Evolutionary conservation across 192 early-diverging fungal genomes (phyloP), one percentile per base, ranked within the genome.

Genomic region (Linnemannia zychae): DNA sequence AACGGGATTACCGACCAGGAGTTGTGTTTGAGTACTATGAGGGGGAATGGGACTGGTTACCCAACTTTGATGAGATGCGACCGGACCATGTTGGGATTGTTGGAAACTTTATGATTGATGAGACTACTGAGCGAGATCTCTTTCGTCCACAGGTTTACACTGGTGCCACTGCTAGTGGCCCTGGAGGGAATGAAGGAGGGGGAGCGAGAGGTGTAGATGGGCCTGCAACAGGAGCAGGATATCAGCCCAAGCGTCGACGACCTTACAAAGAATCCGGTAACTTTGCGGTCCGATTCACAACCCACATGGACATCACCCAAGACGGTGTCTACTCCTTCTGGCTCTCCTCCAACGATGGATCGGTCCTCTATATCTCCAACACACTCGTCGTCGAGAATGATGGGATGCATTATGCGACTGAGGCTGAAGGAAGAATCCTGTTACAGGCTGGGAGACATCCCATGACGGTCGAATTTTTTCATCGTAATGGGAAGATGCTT

Each of bases 91-190:
- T 50, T 13, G 83, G 83, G 4, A 85, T 85, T 33, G 77, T 85
- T 1, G 83, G 83, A 28, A 85, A 85, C 63, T 85, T 85, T 72
- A 85, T 85, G 83, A 79, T 85, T 33, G 83, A 85, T n/a, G 83
- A 85, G 0, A 76, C 83, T 0, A 85, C 83, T 1, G 83, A 85
- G 36, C 67, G 70, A 11, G 83, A 85, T 24, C 49, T 85, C 5
- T 85, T 85, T 28, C 52, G 83, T 46, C 76, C 76, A 24, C 57
- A 48, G 22, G 46, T 80, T 20, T 53, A 52, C 65, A 13, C 78
- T 11, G 67, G 40, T 9, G 38, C n/a, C 6, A 9, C 40, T 44
- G 40, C 40, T 44, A 9, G 36, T 40, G 18, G 38, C n/a, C 18
- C 67, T 40, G 9, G 36, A 69, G 67, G 38, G 20, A 37, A 38